A percentile compares a stretch with the other conserved stretches of the same genome.
Evolutionary conservation across 2,329 filamentous ascomycete species (phyloP).

Genomic region (Stemphylium vesicarium): DNA sequence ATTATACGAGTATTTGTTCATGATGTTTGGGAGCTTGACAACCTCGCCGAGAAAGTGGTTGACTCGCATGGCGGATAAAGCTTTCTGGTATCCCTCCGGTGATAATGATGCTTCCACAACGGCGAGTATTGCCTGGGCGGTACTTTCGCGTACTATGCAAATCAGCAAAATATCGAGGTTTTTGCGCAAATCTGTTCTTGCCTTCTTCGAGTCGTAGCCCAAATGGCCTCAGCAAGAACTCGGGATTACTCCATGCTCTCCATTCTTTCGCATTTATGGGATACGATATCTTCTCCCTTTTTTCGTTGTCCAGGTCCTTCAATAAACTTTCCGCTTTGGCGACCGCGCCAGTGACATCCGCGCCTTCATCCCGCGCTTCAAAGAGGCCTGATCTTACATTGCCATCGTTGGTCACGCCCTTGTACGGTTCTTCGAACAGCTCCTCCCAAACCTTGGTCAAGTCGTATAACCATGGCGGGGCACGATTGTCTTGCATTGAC

Average conservation of each 20-base stretch:
- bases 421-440: slow-evolving; percentile 67
- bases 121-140: slow-evolving; percentile 55
- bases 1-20: slow-evolving; percentile 80
- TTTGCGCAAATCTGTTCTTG: slow-evolving; percentile 5
- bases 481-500: slow-evolving; percentile 63
- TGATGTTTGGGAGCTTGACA: slow-evolving; percentile 65
- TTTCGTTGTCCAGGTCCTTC: slow-evolving; percentile 54
- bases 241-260: slow-evolving; percentile 75
- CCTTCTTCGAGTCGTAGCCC: slow-evolving; percentile 73
- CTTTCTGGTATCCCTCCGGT: slow-evolving; percentile 74
- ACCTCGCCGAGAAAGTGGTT: slow-evolving; percentile 78
- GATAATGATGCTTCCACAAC: slow-evolving; percentile 67
- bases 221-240: slow-evolving; percentile 72
- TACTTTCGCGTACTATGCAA: slow-evolving; percentile 34
- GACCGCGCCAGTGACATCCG: slow-evolving; percentile 66
- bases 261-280: slow-evolving; percentile 74
- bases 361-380: slow-evolving; percentile 66
- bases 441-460: slow-evolving; percentile 48
- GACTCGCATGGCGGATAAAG: slow-evolving; percentile 71
- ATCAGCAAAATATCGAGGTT: slow-evolving; percentile 8
- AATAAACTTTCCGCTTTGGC: slow-evolving; percentile 57
- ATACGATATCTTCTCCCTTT: slow-evolving; percentile 59
- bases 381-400: slow-evolving; percentile 62
- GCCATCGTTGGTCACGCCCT: slow-evolving; percentile 74
- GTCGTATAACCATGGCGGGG: slow-evolving; percentile 67